Conservation (phyloP, 73 alveolate genomes). For the Paramecium sonneborni region DNA sequence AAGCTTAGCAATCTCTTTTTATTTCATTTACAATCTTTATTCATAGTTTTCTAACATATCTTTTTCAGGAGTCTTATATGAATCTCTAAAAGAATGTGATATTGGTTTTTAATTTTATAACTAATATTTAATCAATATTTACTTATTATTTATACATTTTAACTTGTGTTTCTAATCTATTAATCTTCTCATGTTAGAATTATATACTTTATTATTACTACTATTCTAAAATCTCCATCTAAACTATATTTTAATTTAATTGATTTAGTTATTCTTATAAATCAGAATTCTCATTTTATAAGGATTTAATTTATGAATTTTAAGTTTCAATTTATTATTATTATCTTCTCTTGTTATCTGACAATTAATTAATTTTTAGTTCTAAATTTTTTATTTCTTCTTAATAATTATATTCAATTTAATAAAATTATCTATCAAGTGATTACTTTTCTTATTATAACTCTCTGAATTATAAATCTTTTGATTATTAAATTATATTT, state of each 20-base stretch:
- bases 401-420: neutral
- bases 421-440: neutral
- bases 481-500: neutral
- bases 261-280: neutral
- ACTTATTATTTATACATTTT: neutral
- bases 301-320: neutral
- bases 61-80: constrained; percentile 40
- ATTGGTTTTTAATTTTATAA: neutral
- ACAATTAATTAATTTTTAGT: neutral
- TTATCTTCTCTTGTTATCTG: constrained; percentile 1
- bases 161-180: neutral
- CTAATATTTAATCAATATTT: neutral
- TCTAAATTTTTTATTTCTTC: neutral
- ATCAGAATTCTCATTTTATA: neutral
- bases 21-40: neutral
- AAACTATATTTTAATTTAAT: constrained; percentile 22
- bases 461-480: neutral
- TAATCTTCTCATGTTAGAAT: constrained; percentile 40
- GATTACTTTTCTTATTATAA: neutral
- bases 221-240: constrained; percentile 47
- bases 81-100: constrained; percentile 27
- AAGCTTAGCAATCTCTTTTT: constrained; percentile 11
- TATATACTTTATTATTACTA: constrained; percentile 10
- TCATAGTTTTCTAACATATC: constrained; percentile 23
- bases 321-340: constrained; percentile 3